Base-by-base conservation (phyloP, 2,329 filamentous ascomycete species). In the Arthrinium puccinioides region DNA sequence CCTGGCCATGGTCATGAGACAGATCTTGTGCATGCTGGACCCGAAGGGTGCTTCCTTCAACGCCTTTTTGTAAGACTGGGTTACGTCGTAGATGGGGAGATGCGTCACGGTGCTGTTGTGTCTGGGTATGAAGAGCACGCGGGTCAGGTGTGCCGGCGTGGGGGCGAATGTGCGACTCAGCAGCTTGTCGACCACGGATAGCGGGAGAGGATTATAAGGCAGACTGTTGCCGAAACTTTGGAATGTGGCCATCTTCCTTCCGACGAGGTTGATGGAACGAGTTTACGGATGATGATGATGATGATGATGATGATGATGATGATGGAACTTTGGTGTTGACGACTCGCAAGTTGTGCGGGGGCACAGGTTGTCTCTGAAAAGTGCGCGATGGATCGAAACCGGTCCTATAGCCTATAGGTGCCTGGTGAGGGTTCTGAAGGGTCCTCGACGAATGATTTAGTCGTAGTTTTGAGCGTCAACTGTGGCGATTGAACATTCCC, bases 81-180 rank as follows among this genome's bases (percentile, higher is more conserved):
- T 32, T 8, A 46, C 13, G 13, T 47, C 45, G 21, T 47, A 47
- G 14, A 47, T 28, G 3, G 45, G 45, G 3, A 47, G 36, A 10
- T 47, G 45, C 3, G 25, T 29, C 20, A 25, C 14, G 11, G 37
- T 31, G 9, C 10, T 32, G 9, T 40, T 32, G 16, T 47, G 41
- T 2, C 26, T 36, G 5, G 45, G 39, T 9, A 47, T 16, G 15
- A 40, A 42, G 3, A 47, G 32, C 27, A 41, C 37, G 5, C 45
- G 44, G 3, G 43, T 37, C 5, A 47, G 37, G 16, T 46, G 32
- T 3, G 37, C 24, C 1, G 45, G 45, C 13, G 23, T 9, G 11
- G n/a, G 35, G 5, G 35, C 19, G 19, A 18, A 13, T 15, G n/a
- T 9, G n/a, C 13, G 20, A 1, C 35, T 27, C 14, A 23, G 18